Conservation (phyloP, 225 moss, liverwort and hornwort genomes). For the Pseudisothecium myosuroides region DNA sequence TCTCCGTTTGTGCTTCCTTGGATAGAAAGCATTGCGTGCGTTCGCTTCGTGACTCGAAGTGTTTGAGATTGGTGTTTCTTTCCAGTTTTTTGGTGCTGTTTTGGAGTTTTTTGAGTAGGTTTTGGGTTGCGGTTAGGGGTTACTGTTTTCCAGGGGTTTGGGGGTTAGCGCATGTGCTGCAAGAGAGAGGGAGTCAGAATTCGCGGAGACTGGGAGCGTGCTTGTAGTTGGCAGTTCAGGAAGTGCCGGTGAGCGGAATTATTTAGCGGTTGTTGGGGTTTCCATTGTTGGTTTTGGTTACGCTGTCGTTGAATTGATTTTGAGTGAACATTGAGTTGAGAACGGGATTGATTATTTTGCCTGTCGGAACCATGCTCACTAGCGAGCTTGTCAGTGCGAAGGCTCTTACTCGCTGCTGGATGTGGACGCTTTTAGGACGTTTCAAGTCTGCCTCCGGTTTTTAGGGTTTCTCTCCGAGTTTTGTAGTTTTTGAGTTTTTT, state of each 20-base stretch:
- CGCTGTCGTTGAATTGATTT: background rate
- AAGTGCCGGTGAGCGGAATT: background rate
- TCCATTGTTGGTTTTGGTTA: background rate
- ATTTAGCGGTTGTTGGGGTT: background rate
- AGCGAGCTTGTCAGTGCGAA: conserved; percentile 7
- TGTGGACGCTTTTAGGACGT: conserved; percentile 13
- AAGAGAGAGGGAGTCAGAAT: background rate
- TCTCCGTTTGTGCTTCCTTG: background rate
- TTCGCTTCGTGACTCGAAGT: background rate
- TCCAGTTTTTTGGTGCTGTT: background rate
- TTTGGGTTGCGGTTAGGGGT: background rate
- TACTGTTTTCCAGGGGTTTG: background rate
- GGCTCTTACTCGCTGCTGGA: conserved; percentile 16
- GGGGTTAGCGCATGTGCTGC: background rate
- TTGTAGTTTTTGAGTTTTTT: background rate
- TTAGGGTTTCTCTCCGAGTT: background rate
- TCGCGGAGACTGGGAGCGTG: background rate
- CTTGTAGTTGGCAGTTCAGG: background rate
- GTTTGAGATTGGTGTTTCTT: background rate
- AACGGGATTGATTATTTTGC: background rate
- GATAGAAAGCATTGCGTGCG: background rate
- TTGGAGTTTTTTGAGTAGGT: background rate
- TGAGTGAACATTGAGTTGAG: background rate
- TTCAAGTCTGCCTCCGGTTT: background rate
- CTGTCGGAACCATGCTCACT: background rate